Percentiles rank a stretch among this genome's conserved stretches.
phyloP scores from a whole-genome alignment of 305 asterid genomes.

The Solanum hybrid region DNA sequence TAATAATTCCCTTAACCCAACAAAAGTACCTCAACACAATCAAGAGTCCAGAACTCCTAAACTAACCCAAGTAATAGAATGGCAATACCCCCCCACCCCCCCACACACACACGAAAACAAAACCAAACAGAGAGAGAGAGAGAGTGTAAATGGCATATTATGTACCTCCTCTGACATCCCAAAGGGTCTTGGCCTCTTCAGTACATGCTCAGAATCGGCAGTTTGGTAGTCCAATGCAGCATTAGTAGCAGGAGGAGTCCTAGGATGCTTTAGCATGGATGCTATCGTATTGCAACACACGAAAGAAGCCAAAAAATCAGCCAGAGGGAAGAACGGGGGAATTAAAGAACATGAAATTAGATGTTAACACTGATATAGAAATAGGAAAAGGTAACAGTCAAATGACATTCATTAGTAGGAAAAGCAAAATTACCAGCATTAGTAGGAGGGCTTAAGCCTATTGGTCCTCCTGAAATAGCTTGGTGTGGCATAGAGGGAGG shows the following conservation, averaged over 20 bases:
- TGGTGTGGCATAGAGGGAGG: slow-evolving; percentile 44
- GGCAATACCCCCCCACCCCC: neutral
- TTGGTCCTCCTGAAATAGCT: slow-evolving; percentile 35
- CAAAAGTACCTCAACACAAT: neutral
- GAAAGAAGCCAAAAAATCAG: neutral
- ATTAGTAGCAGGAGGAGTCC: slow-evolving; percentile 52
- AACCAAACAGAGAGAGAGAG: neutral
- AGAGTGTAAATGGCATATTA: neutral
- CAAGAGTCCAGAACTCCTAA: neutral
- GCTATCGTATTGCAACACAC: slow-evolving; percentile 19
- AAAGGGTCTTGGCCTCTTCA: slow-evolving; percentile 51
- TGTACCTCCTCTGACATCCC: slow-evolving; percentile 53
- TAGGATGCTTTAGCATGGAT: slow-evolving; percentile 53
- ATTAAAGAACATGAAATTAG: slow-evolving; percentile 9
- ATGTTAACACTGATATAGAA: neutral
- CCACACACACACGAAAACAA: neutral
- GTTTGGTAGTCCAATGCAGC: slow-evolving; percentile 57
- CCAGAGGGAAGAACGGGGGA: slow-evolving; percentile 8
- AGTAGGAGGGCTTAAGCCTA: slow-evolving; percentile 36
- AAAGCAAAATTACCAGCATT: slow-evolving; percentile 32
- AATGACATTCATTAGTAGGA: neutral
- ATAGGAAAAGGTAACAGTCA: slow-evolving; percentile 1
- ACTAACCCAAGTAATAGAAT: neutral
- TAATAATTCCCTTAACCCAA: neutral
- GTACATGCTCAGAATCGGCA: slow-evolving; percentile 52